Evolutionary conservation across 305 asterid genomes (phyloP), one percentile per base, ranked within the genome.

Genomic region (Fraxinus nigra): DNA sequence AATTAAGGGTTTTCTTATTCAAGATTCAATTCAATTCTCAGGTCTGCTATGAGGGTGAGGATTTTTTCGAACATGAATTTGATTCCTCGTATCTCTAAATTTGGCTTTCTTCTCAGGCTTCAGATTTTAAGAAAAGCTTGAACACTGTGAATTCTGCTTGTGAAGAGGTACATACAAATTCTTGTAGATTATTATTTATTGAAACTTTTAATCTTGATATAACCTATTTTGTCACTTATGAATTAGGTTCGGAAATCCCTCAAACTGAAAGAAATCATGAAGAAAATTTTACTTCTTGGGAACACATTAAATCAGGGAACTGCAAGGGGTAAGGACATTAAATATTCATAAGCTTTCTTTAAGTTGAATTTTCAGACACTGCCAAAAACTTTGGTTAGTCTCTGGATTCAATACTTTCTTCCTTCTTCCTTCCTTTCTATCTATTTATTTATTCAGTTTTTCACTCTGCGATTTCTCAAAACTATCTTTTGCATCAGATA

Each of bases 301-400:
- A 96, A 96, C 84, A 90, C 95, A 79, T 87, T 96, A 90, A 96
- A 96, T 87, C 93, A 93, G 86, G 99, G 99, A 89, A 96, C 99
- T 86, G 95, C 98, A 28, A 90, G 98, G 89, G 99, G 98, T 96
- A 87, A 84, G 89, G 24, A 78, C 70, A 54, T 80, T 72, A 40
- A 75, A 13, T 83, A 85, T 79, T 70, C 51, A 69, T 26, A 24
- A 77, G 65, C 61, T 46, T 69, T 37, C 70, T 30, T 14, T 32
- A 77, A 80, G 70, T 79, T 75, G 56, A 81, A 48, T 40, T 78
- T 75, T 72, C 37, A 32, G 82, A 24, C 75, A 43, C 72, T 79
- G 75, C 11, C 10, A 33, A 79, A 69, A 81, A 76, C 46, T 56
- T 76, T 67, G 63, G 63, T 82, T 82, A 48, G 33, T 78, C 72